These are phyloP conservation scores for Penicillium sp. DNA, from an alignment of 2,329 filamentous ascomycete genomes.

Conservation along the genomic window DNA sequence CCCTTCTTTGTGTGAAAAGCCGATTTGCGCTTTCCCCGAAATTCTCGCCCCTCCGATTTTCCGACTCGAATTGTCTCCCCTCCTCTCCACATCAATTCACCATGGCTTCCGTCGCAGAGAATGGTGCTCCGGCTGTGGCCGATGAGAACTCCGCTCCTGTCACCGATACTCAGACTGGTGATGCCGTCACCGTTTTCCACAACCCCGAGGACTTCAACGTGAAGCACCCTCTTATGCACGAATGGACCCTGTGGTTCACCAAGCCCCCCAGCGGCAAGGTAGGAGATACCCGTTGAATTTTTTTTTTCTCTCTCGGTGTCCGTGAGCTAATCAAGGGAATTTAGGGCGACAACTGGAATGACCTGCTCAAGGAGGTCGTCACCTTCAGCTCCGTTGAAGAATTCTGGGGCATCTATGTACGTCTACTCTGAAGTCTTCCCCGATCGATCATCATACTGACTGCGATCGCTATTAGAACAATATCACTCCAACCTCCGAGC, in stretches of 20 bases:
- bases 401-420: conserved; percentile 98
- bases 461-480: conserved; percentile 73
- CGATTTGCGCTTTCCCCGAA: conserved; percentile 31
- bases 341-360: conserved; percentile 97
- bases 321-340: conserved; percentile 14
- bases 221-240: conserved; percentile 96
- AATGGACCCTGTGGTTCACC: conserved; percentile 99
- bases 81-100: conserved; percentile 19
- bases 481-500: conserved; percentile 91
- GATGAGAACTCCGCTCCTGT: conserved; percentile 58
- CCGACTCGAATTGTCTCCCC: conserved; percentile 8
- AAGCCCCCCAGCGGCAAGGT: conserved; percentile 97
- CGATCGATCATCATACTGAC: conserved; percentile 11
- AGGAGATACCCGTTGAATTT: conserved; percentile 25
- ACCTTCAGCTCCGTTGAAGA: conserved; percentile 98
- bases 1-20: conserved; percentile 10
- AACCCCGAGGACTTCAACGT: conserved; percentile 99
- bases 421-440: conserved; percentile 38
- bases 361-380: conserved; percentile 96
- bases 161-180: conserved; percentile 49
- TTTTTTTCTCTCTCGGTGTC: too few relatives aligned
- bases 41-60: conserved; percentile 16
- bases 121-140: conserved; percentile 34
- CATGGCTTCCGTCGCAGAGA: conserved; percentile 42
- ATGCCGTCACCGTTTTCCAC: conserved; percentile 92